Conservation (phyloP, 495 filamentous ascomycete genomes). For the Penicillium pulvis region DNA sequence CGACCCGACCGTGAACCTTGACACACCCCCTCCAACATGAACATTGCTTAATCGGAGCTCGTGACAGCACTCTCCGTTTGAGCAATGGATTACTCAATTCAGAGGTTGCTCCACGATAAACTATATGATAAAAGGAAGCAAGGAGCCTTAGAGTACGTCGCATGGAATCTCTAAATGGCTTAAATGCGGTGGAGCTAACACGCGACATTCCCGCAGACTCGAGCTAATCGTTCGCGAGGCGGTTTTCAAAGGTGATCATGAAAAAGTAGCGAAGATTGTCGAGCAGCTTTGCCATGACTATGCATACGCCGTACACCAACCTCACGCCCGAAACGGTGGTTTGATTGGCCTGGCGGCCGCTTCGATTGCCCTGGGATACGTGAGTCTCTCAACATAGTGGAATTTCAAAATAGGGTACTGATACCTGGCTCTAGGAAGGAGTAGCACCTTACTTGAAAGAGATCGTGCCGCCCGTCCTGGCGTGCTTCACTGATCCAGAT, state of each 20-base stretch:
- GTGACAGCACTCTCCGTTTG: slow-evolving; percentile 26
- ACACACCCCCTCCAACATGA: slow-evolving; percentile 35
- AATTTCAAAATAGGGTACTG: slow-evolving; percentile 25
- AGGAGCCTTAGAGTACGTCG: slow-evolving; percentile 90
- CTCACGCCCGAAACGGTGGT: slow-evolving; percentile 94
- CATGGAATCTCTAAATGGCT: neutral
- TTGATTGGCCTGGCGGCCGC: slow-evolving; percentile 96
- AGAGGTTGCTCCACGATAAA: slow-evolving; percentile 94
- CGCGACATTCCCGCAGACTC: slow-evolving; percentile 55
- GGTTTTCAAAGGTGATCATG: slow-evolving; percentile 71
- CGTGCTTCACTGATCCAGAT: slow-evolving; percentile 98
- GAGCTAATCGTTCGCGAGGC: slow-evolving; percentile 90
- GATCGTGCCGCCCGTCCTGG: slow-evolving; percentile 96
- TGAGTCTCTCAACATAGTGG: slow-evolving; percentile 49
- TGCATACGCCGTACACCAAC: slow-evolving; percentile 96
- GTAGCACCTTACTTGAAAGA: slow-evolving; percentile 87
- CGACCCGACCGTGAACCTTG: slow-evolving; percentile 6
- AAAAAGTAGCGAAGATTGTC: slow-evolving; percentile 80
- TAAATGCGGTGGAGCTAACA: slow-evolving; percentile 16
- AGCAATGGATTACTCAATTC: slow-evolving; percentile 84
- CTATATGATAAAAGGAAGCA: slow-evolving; percentile 97
- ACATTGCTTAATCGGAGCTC: slow-evolving; percentile 33
- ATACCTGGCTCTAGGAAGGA: slow-evolving; percentile 58
- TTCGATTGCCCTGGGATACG: slow-evolving; percentile 90
- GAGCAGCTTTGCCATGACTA: slow-evolving; percentile 97